phyloP scores from a whole-genome alignment of 169 alveolate genomes.

The Miamiensis avidus region DNA sequence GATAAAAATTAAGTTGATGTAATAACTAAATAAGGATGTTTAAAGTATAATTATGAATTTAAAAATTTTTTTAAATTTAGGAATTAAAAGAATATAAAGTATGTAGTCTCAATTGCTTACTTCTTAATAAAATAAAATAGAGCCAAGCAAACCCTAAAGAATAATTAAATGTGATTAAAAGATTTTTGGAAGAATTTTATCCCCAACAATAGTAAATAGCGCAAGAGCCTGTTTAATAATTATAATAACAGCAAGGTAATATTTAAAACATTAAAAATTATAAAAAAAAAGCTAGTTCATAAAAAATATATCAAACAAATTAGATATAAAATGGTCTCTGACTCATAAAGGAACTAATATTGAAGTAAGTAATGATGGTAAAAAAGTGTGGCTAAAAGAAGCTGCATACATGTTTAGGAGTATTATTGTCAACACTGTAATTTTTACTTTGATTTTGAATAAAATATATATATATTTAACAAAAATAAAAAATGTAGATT shows the following conservation, averaged over 20 bases:
- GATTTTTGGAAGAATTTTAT: background rate
- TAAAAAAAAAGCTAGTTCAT: background rate
- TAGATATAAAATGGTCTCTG: constrained; percentile 61
- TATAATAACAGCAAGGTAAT: background rate
- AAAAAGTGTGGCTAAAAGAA: constrained; percentile 71
- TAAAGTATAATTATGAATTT: too few relatives aligned
- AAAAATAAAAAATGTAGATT: too few relatives aligned
- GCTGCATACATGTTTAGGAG: constrained; percentile 75
- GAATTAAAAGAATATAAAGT: constrained; percentile 18
- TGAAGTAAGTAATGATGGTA: constrained; percentile 54
- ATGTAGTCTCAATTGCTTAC: constrained; percentile 3
- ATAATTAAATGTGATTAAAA: background rate
- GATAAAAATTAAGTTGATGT: background rate
- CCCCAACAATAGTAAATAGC: background rate
- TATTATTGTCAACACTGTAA: constrained; percentile 55
- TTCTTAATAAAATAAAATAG: background rate
- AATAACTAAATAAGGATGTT: too few relatives aligned
- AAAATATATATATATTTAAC: background rate
- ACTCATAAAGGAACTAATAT: constrained; percentile 67
- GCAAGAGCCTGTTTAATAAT: background rate
- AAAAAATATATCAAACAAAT: background rate
- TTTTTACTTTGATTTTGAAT: background rate
- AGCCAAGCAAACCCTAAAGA: background rate
- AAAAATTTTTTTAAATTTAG: too few relatives aligned
- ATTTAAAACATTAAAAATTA: background rate